Evolutionary conservation across 2,329 filamentous ascomycete species (phyloP).

Genomic region (Tolypocladium tropicale): DNA sequence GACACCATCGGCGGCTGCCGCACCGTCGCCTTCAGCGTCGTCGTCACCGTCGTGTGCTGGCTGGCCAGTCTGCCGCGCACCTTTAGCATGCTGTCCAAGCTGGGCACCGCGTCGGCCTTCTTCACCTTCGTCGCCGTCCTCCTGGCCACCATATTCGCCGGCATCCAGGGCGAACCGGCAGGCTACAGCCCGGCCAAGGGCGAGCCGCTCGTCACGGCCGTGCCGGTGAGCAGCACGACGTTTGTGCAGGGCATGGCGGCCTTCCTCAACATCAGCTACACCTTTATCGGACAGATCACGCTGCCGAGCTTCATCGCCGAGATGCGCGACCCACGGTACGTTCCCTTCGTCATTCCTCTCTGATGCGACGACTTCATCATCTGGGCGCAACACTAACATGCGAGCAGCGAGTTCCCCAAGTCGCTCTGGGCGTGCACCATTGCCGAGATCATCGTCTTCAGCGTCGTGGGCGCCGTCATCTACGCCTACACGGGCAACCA

Average conservation of each 20-base stretch:
- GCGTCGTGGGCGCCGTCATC: conserved; percentile 67
- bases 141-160: conserved; percentile 73
- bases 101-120: conserved; percentile 69
- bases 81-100: conserved; percentile 67
- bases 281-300: conserved; percentile 92
- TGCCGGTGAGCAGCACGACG: conserved; percentile 60
- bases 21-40: conserved; percentile 69
- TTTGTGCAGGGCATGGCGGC: conserved; percentile 78
- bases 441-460: conserved; percentile 78
- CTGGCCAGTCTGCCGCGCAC: conserved; percentile 75
- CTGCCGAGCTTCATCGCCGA: conserved; percentile 92
- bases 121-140: conserved; percentile 89
- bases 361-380: too few species aligned
- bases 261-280: conserved; percentile 92
- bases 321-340: conserved; percentile 58
- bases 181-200: conserved; percentile 50
- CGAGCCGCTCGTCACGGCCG: conserved; percentile 54
- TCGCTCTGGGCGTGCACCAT: conserved; percentile 86
- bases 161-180: conserved; percentile 62
- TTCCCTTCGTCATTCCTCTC: neutral
- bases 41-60: conserved; percentile 67
- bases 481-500: conserved; percentile 85
- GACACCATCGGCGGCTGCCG: conserved; percentile 54
- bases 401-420: conserved; percentile 73
- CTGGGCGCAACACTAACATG: neutral